Evolutionary conservation across 2,329 filamentous ascomycete species (phyloP).

Genomic region (Pyricularia grisea): DNA sequence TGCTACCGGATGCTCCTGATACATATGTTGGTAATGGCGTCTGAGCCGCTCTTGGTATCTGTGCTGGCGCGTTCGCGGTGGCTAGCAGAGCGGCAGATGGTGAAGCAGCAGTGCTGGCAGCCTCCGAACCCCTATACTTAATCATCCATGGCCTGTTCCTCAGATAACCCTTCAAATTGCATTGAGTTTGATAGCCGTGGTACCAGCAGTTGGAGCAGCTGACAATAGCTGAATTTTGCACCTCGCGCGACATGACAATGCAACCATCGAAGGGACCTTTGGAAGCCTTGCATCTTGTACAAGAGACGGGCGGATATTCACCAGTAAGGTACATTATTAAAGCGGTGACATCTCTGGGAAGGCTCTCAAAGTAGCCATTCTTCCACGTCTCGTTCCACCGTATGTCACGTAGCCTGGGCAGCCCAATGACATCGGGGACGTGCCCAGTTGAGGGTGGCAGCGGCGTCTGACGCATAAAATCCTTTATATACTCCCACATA

Average conservation of each 20-base stretch:
- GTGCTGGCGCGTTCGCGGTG: neutral
- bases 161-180: constrained; percentile 8
- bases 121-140: too few relatives aligned
- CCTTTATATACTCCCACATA: constrained; percentile 19
- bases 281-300: constrained; percentile 13
- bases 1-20: neutral
- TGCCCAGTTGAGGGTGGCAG: constrained; percentile 10
- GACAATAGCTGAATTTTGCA: constrained; percentile 7
- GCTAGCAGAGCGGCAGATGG: neutral
- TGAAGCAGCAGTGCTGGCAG: neutral
- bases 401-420: constrained; percentile 17
- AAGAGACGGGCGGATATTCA: constrained; percentile 15
- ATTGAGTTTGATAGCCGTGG: constrained; percentile 13
- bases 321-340: constrained; percentile 21
- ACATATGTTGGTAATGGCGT: neutral
- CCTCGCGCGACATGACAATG: constrained; percentile 11
- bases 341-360: constrained; percentile 17
- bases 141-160: neutral
- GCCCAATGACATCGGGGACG: constrained; percentile 13
- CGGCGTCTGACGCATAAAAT: constrained; percentile 9
- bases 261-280: constrained; percentile 20
- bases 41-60: neutral
- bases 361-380: constrained; percentile 13
- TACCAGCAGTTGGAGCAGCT: constrained; percentile 21
- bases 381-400: constrained; percentile 17